Percentiles rank a stretch among this genome's conserved stretches.
Conservation (phyloP, 179 eudicot genomes). For the Spergularia azorica region DNA sequence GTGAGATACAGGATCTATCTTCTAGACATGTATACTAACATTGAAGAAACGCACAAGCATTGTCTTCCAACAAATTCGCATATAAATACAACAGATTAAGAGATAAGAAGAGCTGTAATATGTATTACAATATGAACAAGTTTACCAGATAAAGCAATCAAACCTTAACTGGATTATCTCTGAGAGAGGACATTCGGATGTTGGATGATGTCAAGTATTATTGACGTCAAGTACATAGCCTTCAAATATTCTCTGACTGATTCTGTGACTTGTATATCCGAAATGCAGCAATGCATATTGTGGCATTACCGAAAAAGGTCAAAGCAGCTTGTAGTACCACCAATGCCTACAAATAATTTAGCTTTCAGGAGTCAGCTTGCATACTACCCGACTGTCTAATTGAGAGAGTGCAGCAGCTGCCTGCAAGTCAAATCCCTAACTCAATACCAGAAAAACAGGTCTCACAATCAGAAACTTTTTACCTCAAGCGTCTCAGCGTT, state of each 20-base stretch:
- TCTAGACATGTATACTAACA: not conserved
- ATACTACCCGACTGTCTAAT: too few species aligned
- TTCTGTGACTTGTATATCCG: slow-evolving; percentile 66
- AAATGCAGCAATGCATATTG: slow-evolving; percentile 90
- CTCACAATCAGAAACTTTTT: not conserved
- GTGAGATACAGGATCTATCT: slow-evolving; percentile 10
- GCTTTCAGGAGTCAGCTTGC: not conserved
- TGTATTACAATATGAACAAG: slow-evolving; percentile 9
- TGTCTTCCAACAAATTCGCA: not conserved
- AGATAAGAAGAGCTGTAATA: not conserved
- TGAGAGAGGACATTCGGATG: not conserved
- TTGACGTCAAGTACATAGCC: not conserved
- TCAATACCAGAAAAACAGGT: not conserved
- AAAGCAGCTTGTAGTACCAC: slow-evolving; percentile 93
- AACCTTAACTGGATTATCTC: slow-evolving; percentile 12
- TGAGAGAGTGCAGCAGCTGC: not conserved
- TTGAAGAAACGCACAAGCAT: not conserved
- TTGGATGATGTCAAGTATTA: not conserved
- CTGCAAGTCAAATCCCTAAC: not conserved
- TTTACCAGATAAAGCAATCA: slow-evolving; percentile 7
- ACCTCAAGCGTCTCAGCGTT: slow-evolving; percentile 87
- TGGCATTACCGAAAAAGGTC: slow-evolving; percentile 76
- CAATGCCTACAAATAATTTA: slow-evolving; percentile 52
- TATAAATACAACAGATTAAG: slow-evolving; percentile 6
- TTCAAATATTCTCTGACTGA: slow-evolving; percentile 43